phyloP scores from a whole-genome alignment of 495 filamentous ascomycete genomes.

The Pyrenula aspistea region DNA sequence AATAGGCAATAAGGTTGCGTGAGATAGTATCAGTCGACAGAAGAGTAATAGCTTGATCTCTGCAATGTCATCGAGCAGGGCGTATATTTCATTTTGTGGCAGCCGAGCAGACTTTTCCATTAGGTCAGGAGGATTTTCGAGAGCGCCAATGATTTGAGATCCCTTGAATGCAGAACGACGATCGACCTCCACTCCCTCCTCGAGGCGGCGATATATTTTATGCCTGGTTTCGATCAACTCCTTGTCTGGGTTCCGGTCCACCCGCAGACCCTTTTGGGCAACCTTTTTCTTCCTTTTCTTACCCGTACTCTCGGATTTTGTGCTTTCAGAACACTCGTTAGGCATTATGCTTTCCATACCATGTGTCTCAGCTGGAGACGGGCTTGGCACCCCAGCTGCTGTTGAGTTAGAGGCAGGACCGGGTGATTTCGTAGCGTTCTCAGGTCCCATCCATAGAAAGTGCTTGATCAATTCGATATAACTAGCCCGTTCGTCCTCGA shows the following conservation, averaged over 20 bases:
- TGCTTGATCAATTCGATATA: constrained; percentile 30
- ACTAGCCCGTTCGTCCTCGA: constrained; percentile 29
- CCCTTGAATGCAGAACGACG: constrained; percentile 16
- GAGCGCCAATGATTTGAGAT: constrained; percentile 23
- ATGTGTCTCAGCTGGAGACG: neutral
- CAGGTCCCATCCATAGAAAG: constrained; percentile 28
- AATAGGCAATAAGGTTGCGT: constrained; percentile 32
- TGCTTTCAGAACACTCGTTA: neutral
- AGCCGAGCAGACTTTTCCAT: constrained; percentile 19
- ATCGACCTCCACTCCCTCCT: constrained; percentile 26
- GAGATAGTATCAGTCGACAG: constrained; percentile 33
- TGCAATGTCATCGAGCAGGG: constrained; percentile 26
- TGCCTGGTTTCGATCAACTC: constrained; percentile 26
- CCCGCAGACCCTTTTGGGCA: neutral
- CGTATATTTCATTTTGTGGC: constrained; percentile 30
- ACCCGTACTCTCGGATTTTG: neutral
- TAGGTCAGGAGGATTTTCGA: constrained; percentile 21
- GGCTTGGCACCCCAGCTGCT: neutral
- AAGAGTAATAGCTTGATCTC: constrained; percentile 39
- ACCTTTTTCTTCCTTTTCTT: neutral
- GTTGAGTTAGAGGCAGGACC: neutral
- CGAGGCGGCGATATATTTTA: constrained; percentile 25
- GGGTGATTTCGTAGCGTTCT: constrained; percentile 9
- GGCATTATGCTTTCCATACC: neutral
- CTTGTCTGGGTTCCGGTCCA: constrained; percentile 15